Evolutionary conservation across 257 asterid genomes (phyloP).

Genomic region (Catharanthus roseus): DNA sequence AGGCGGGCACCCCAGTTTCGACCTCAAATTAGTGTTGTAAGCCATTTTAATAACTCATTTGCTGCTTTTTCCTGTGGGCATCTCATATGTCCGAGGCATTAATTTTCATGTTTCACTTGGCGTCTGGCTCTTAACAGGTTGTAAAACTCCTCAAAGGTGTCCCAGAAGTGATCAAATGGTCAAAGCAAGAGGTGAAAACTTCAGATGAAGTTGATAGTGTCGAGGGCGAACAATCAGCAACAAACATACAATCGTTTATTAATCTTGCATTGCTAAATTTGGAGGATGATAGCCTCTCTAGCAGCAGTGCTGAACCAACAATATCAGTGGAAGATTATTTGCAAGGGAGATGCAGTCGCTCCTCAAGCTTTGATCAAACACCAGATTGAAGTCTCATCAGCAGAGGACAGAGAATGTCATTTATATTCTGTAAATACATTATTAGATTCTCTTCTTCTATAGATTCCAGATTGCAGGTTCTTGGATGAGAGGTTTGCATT

Average conservation of each 20-base stretch:
- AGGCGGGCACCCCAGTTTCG: conserved; percentile 62
- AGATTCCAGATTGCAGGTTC: conserved; percentile 21
- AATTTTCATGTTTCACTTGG: neutral
- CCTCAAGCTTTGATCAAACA: conserved; percentile 62
- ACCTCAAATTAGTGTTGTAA: conserved; percentile 59
- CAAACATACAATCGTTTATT: conserved; percentile 62
- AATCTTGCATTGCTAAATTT: conserved; percentile 67
- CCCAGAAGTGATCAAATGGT: conserved; percentile 45
- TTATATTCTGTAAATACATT: conserved; percentile 21
- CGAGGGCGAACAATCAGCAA: conserved; percentile 40
- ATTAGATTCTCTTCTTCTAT: conserved; percentile 8
- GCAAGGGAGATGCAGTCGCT: conserved; percentile 71
- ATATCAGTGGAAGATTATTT: conserved; percentile 80
- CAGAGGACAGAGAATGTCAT: neutral
- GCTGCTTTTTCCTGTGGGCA: neutral
- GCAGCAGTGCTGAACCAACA: conserved; percentile 56
- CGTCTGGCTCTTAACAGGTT: conserved; percentile 44
- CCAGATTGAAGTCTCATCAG: neutral
- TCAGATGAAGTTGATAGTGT: conserved; percentile 37
- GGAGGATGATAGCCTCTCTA: conserved; percentile 70
- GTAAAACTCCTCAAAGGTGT: conserved; percentile 74
- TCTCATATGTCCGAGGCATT: neutral
- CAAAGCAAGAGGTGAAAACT: conserved; percentile 40
- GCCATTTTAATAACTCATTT: conserved; percentile 12
- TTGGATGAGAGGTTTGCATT: conserved; percentile 53